Conservation (phyloP, 169 alveolate genomes). For the Plasmodium knowlesi region DNA sequence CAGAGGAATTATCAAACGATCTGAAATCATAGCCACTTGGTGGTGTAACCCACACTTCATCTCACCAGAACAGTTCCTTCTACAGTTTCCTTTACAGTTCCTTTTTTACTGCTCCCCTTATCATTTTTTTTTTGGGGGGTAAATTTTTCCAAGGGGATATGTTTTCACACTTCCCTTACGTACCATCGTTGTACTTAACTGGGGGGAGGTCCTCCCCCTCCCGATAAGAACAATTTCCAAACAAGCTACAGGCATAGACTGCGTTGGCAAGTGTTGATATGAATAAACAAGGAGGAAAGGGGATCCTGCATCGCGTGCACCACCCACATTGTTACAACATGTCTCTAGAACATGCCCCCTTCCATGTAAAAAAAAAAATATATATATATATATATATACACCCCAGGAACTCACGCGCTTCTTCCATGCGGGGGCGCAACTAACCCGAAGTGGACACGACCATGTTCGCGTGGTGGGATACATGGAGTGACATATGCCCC, state of each 20-base stretch:
- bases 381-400: too few species aligned
- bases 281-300: not conserved
- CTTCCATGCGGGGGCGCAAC: not conserved
- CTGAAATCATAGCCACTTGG: not conserved
- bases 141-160: not conserved
- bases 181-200: not conserved
- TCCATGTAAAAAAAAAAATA: too few species aligned
- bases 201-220: not conserved
- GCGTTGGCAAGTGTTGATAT: not conserved
- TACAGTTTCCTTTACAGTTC: not conserved
- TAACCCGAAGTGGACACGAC: not conserved
- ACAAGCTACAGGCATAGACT: not conserved
- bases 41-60: not conserved
- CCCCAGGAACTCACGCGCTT: not conserved
- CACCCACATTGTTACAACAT: not conserved
- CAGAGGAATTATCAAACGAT: not conserved
- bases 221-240: not conserved
- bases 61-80: not conserved
- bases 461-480: not conserved
- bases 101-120: not conserved
- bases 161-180: not conserved
- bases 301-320: not conserved
- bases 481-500: not conserved
- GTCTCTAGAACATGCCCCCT: not conserved
- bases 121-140: not conserved